phyloP scores from a whole-genome alignment of 116 monocot species.

The Papilionanthe hybrid region DNA sequence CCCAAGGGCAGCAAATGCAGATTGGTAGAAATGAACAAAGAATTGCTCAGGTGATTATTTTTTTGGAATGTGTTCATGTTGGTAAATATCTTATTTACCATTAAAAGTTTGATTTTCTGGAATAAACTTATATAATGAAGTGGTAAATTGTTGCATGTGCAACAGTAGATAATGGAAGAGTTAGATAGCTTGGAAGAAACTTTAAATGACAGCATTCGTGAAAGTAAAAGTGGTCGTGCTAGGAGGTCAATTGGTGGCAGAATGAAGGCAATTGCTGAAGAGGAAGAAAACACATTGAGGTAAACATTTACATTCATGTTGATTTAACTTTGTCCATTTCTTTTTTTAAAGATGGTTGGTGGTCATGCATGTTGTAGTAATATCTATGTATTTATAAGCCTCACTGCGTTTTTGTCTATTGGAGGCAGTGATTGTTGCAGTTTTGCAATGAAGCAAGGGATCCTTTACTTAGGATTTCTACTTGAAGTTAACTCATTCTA shows the following conservation, averaged over 20 bases:
- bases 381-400: not conserved
- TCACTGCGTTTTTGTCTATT: not conserved
- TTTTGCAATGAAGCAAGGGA: not conserved
- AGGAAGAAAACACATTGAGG: constrained; percentile 70
- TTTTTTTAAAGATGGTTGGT: not conserved
- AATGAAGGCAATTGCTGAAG: constrained; percentile 45
- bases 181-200: constrained; percentile 96
- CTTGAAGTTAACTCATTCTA: not conserved
- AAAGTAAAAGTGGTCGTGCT: constrained; percentile 82
- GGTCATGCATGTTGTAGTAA: not conserved
- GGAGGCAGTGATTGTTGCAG: not conserved
- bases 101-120: not conserved
- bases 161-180: constrained; percentile 85
- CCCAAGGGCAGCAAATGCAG: constrained; percentile 98
- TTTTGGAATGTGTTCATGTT: not conserved
- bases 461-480: not conserved
- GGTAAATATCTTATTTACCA: not conserved
- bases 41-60: constrained; percentile 56
- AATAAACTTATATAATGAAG: not conserved
- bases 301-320: constrained; percentile 17
- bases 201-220: constrained; percentile 94
- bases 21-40: constrained; percentile 98
- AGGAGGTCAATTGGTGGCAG: constrained; percentile 29
- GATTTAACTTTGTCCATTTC: not conserved
- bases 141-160: constrained; percentile 1